phyloP scores from a whole-genome alignment of 139 green algal species.

The Nannochloris sp. region DNA sequence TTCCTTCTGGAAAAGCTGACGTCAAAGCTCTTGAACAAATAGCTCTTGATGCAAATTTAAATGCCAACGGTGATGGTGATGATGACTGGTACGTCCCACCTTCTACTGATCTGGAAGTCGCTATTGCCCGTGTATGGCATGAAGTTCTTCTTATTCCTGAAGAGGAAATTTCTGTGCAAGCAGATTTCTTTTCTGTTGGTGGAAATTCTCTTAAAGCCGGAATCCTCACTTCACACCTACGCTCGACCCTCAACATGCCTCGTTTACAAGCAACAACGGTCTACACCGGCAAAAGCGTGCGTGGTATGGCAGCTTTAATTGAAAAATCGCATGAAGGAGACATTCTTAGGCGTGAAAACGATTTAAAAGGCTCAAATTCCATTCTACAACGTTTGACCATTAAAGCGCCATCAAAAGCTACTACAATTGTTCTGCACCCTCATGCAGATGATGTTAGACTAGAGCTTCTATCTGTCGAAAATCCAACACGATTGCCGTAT shows the following conservation, averaged over 20 bases:
- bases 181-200: neutral
- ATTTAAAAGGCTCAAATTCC: too few species aligned
- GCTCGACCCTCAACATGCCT: neutral
- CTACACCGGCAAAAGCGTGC: neutral
- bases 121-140: neutral
- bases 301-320: neutral
- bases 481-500: neutral
- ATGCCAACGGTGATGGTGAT: neutral
- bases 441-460: neutral
- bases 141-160: neutral
- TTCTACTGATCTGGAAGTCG: neutral
- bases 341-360: too few species aligned
- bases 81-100: neutral
- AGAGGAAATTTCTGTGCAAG: slow-evolving; percentile 3
- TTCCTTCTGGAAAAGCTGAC: slow-evolving; percentile 21
- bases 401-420: too few species aligned
- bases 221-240: slow-evolving; percentile 1
- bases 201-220: slow-evolving; percentile 2
- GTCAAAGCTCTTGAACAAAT: slow-evolving; percentile 2
- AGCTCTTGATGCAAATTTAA: neutral
- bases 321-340: too few species aligned
- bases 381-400: too few species aligned
- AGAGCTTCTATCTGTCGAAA: neutral
- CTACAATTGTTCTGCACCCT: neutral
- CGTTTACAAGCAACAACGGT: neutral